Percentiles rank a stretch among this genome's conserved stretches.
These are phyloP conservation scores for Heritiera fomes DNA, from an alignment of 345 rosid genomes.

Conservation along the genomic window DNA sequence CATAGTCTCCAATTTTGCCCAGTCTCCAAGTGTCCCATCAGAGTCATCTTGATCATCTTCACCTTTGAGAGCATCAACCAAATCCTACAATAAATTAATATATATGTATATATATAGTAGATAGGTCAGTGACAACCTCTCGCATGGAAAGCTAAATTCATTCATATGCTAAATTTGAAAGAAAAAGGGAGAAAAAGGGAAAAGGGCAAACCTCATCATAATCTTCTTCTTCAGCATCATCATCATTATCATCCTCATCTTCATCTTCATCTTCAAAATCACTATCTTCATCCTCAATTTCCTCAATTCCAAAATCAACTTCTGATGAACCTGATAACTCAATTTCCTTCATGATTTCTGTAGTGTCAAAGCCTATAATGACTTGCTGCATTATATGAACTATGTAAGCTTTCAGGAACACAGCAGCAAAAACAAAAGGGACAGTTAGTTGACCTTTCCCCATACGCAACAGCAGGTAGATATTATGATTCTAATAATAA, in stretches of 20 bases:
- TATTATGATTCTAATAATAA: background rate
- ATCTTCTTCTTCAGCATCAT: conserved; percentile 41
- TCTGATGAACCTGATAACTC: conserved; percentile 67
- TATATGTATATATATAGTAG: background rate
- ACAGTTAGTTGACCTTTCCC: background rate
- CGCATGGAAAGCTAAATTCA: conserved; percentile 13
- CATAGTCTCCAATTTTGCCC: conserved; percentile 93
- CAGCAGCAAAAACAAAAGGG: background rate
- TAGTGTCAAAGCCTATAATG: conserved; percentile 78
- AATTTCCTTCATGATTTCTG: conserved; percentile 75
- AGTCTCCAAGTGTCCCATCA: conserved; percentile 72
- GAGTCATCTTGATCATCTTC: conserved; percentile 56
- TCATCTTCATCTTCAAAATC: conserved; percentile 58
- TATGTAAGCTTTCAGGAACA: conserved; percentile 7
- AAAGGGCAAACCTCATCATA: conserved; percentile 52
- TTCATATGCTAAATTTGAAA: conserved; percentile 14
- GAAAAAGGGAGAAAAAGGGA: conserved; percentile 17
- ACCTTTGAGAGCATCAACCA: conserved; percentile 69
- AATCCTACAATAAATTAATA: conserved; percentile 50
- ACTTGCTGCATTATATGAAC: conserved; percentile 71
- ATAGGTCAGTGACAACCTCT: conserved; percentile 15
- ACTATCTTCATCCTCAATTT: conserved; percentile 61
- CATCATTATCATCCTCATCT: conserved; percentile 32
- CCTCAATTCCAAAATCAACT: conserved; percentile 67
- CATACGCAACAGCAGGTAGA: background rate